These are phyloP conservation scores for Globisporangium spiculum DNA, from an alignment of 352 stramenopile species.

Conservation along the genomic window DNA sequence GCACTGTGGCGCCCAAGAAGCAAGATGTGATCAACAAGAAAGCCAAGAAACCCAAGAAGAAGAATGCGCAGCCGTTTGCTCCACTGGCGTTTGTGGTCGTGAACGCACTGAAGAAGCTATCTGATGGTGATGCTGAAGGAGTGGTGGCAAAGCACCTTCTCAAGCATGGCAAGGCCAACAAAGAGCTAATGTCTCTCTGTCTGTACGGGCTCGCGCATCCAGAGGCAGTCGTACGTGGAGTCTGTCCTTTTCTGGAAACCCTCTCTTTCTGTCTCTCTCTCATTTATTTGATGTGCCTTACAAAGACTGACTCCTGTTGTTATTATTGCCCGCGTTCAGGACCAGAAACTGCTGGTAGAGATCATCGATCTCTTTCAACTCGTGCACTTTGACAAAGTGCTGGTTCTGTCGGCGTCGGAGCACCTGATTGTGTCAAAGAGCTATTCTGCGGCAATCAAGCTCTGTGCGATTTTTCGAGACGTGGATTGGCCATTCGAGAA, in stretches of 20 bases:
- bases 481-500: slow-evolving; percentile 32
- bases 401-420: slow-evolving; percentile 23
- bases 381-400: slow-evolving; percentile 21
- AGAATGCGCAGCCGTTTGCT: slow-evolving; percentile 37
- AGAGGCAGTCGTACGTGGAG: slow-evolving; percentile 8
- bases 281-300: too few species aligned
- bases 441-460: slow-evolving; percentile 49
- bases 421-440: slow-evolving; percentile 38
- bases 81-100: slow-evolving; percentile 55
- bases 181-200: slow-evolving; percentile 34
- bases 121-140: background rate
- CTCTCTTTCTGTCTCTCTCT: background rate
- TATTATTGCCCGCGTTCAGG: slow-evolving; percentile 21
- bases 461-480: slow-evolving; percentile 32
- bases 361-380: slow-evolving; percentile 56
- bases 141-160: slow-evolving; percentile 10
- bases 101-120: slow-evolving; percentile 44
- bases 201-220: slow-evolving; percentile 16
- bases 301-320: background rate
- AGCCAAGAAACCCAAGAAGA: slow-evolving; percentile 28
- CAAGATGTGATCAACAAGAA: background rate
- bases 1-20: background rate
- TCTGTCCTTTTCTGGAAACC: background rate
- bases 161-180: slow-evolving; percentile 25
- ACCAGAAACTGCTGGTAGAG: slow-evolving; percentile 59